Evolutionary conservation across 1,284 basidiomycete genomes (phyloP), one percentile per base, ranked within the genome.

Genomic region (Marasmius sp.): DNA sequence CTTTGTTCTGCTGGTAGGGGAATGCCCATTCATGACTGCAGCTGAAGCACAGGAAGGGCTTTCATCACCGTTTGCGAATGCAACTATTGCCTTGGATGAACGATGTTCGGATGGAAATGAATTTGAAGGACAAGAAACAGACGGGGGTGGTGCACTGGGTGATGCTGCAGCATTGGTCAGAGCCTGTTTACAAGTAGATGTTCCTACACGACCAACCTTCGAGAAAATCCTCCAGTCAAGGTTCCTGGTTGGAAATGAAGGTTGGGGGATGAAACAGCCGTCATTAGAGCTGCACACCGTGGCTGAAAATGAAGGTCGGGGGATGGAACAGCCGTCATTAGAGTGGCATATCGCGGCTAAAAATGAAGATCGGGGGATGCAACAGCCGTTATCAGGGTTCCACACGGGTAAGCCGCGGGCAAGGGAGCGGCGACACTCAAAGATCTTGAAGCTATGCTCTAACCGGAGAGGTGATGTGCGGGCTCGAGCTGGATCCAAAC

Each of bases 1-100:
- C 11, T 99, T 95, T 73, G 97, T 99, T 59, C 85, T 99, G 61
- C 84, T 99, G 14, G 92, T 95, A 22, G 97, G 97, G 20, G 95
- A 98, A 78, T 97, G 94, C 68, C 95, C 96, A 0, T 97, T 97
- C 78, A 87, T 91, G 74, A 93, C 91, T 4, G 89, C 91, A 1
- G 88, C 86, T 48, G 93, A 95, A 74, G 92, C 93, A 0, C 91
- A 93, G 69, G 87, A 87, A 57, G 93, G 92, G 0, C 78, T 94
- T 10, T 75, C 80, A 57, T 92, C 91, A 0, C 89, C 90, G 0
- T 91, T 92, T 68, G 82, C 88, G 1, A 86, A 82, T 68, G 85
- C 91, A 16, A 82, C 87, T 48, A 89, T 91, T 41, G 83, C 87
- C 14, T 74, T 94, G 38, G 89, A 92, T 68, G 91, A 92, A 70